Base-by-base conservation (phyloP, 352 stramenopile genomes). In the Phytophthora pini region DNA sequence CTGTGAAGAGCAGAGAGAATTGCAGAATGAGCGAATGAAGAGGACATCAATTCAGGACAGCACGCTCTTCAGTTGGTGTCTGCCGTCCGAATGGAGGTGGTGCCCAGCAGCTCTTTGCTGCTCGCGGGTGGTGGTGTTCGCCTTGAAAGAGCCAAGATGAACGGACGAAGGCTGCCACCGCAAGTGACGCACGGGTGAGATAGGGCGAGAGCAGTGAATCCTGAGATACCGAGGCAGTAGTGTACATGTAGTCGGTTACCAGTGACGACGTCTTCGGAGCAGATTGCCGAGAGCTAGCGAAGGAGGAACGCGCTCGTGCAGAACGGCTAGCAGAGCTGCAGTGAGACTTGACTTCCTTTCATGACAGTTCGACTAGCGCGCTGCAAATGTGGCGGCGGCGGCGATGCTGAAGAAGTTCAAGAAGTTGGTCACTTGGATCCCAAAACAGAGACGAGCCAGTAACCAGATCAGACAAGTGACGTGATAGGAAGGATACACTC, bases 221-320 rank as follows among this genome's bases (percentile, higher is more conserved):
- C 61, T 70, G 61, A 70, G 47, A 70, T 70, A 65, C 31, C 40
- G 17, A 63, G 48, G 61, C 61, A 70, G 61, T 47, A 39, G 39
- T 20, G 17, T 20, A 20, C 17, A 20, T 27, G 31, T 34, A 34
- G 31, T 34, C 7, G 31, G 11, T 34, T 8, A 34, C 8, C 31
- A 34, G 31, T 6, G 3, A 31, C 27, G 31, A 34, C 8, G 31
- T 34, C 31, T 34, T 34, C 31, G 31, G 7, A 39, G 26, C 45
- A 52, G 27, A 8, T 15, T 34, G 11, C 12, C 10, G 43, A 34
- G 22, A 24, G 5, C 29, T 34, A 34, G 29, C 29, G 29, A 34
- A 7, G 10, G 29, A 11, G 7, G 29, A 9, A 34, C 29, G 29
- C 29, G 6, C 10, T 34, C 5, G 8, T 11, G 29, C 29, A 34